Evolutionary conservation across 1,284 basidiomycete species (phyloP).

Genomic region (Boletus sp.): DNA sequence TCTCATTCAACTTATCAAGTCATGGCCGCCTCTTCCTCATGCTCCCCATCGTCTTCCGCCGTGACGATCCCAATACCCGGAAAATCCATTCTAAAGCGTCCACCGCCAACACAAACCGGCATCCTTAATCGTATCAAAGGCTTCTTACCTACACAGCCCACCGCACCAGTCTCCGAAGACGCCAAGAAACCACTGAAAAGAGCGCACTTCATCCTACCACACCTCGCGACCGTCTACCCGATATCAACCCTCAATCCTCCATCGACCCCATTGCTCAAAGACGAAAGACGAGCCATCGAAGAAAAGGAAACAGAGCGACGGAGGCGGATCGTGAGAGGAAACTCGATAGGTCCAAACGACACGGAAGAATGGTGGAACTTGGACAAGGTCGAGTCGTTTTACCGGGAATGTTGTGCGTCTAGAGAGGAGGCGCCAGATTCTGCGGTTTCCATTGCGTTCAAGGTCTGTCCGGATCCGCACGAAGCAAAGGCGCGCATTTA

Average conservation of each 20-base stretch:
- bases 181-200: conserved; percentile 64
- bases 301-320: conserved; percentile 65
- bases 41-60: conserved; percentile 71
- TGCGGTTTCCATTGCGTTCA: conserved; percentile 67
- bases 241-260: conserved; percentile 81
- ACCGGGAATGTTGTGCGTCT: conserved; percentile 75
- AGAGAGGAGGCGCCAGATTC: conserved; percentile 71
- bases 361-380: conserved; percentile 75
- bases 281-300: conserved; percentile 71
- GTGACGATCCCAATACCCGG: conserved; percentile 73
- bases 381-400: conserved; percentile 68
- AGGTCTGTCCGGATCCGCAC: conserved; percentile 40
- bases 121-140: conserved; percentile 69
- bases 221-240: conserved; percentile 81
- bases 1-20: not conserved
- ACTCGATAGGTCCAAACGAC: conserved; percentile 39
- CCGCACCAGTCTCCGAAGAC: conserved; percentile 32
- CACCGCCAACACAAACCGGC: conserved; percentile 63
- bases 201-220: conserved; percentile 82
- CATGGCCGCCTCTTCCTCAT: conserved; percentile 36
- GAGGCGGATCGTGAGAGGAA: conserved; percentile 57
- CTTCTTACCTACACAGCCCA: conserved; percentile 31
- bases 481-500: conserved; percentile 1
- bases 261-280: conserved; percentile 68
- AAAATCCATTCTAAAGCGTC: conserved; percentile 77